A percentile compares a stretch with the other conserved stretches of the same genome.
Conservation (phyloP, 768 basidiomycete species). For the Amanita jacksonii region DNA sequence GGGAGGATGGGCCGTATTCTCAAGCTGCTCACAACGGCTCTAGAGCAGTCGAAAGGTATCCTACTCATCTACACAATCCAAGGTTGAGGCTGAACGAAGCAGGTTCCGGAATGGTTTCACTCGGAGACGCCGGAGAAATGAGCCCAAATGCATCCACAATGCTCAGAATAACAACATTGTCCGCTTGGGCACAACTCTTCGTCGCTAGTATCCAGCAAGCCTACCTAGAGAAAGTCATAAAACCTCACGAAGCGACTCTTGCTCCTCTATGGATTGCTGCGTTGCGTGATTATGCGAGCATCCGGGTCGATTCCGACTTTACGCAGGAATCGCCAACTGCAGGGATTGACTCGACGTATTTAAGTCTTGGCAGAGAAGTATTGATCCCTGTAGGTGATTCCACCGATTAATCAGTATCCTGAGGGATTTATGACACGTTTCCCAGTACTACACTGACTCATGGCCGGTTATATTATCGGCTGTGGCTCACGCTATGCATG, state of each 20-base stretch:
- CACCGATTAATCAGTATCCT: not conserved
- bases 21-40: slow-evolving; percentile 75
- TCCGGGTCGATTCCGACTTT: slow-evolving; percentile 83
- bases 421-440: not conserved
- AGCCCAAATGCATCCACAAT: slow-evolving; percentile 94
- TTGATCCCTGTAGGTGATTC: slow-evolving; percentile 66
- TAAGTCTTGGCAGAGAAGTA: slow-evolving; percentile 84
- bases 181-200: slow-evolving; percentile 93
- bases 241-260: slow-evolving; percentile 66
- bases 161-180: slow-evolving; percentile 84
- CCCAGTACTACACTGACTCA: slow-evolving; percentile 77
- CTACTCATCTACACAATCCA: too few species aligned
- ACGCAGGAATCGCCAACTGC: slow-evolving; percentile 66
- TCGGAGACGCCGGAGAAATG: slow-evolving; percentile 80
- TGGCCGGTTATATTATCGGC: slow-evolving; percentile 84
- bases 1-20: slow-evolving; percentile 89
- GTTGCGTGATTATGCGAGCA: slow-evolving; percentile 86
- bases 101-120: slow-evolving; percentile 78
- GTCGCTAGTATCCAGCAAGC: slow-evolving; percentile 62
- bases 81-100: too few species aligned
- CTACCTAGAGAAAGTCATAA: slow-evolving; percentile 75
- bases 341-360: slow-evolving; percentile 73
- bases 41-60: slow-evolving; percentile 87
- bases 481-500: slow-evolving; percentile 70
- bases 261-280: slow-evolving; percentile 83